Evolutionary conservation across 2,329 filamentous ascomycete genomes (phyloP).

Genomic region (Xylariaceae sp.): DNA sequence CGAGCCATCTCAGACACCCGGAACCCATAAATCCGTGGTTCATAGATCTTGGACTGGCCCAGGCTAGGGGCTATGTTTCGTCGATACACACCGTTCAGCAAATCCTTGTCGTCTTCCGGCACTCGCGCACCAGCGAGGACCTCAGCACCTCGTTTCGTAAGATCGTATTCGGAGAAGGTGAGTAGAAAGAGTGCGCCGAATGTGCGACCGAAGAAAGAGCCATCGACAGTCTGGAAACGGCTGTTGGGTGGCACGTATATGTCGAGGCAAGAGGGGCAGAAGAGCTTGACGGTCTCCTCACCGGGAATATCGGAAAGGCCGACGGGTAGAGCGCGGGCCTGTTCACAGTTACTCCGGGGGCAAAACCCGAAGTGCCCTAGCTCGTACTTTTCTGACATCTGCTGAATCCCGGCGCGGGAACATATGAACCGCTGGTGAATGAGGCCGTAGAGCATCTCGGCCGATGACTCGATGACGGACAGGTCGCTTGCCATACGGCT

Average conservation of each 20-base stretch:
- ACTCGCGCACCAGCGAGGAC: slow-evolving; percentile 42
- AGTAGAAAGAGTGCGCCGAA: slow-evolving; percentile 97
- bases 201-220: slow-evolving; percentile 95
- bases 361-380: slow-evolving; percentile 93
- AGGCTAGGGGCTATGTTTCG: slow-evolving; percentile 86
- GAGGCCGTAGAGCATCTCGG: slow-evolving; percentile 95
- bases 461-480: slow-evolving; percentile 92
- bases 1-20: slow-evolving; percentile 84
- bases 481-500: slow-evolving; percentile 86
- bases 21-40: slow-evolving; percentile 95
- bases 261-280: slow-evolving; percentile 93
- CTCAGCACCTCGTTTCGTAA: slow-evolving; percentile 65
- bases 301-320: slow-evolving; percentile 92
- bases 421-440: slow-evolving; percentile 99
- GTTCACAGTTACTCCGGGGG: slow-evolving; percentile 88
- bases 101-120: slow-evolving; percentile 42
- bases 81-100: slow-evolving; percentile 81
- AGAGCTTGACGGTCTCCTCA: slow-evolving; percentile 96
- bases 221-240: slow-evolving; percentile 93
- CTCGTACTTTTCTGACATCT: slow-evolving; percentile 99
- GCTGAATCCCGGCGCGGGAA: slow-evolving; percentile 90
- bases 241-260: slow-evolving; percentile 97
- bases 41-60: slow-evolving; percentile 78
- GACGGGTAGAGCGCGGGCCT: slow-evolving; percentile 84
- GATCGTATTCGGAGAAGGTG: slow-evolving; percentile 93